Evolutionary conservation across 768 basidiomycete genomes (phyloP).

Genomic region (Pulveroboletus sp.): DNA sequence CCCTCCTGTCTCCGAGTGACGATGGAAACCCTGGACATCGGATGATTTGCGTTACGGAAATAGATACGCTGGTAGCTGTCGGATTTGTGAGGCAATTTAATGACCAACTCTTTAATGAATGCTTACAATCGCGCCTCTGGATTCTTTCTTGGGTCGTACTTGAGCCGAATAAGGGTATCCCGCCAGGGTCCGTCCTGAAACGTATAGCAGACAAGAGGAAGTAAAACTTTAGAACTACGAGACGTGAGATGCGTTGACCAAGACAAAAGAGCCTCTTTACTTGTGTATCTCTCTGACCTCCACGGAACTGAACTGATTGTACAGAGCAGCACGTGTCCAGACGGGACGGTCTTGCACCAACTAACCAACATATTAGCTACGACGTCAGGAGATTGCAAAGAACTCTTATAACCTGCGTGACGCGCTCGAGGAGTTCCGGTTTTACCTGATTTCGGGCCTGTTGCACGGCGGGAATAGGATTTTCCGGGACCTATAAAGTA

Average conservation of each 20-base stretch:
- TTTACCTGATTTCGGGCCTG: slow-evolving; percentile 54
- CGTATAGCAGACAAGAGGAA: slow-evolving; percentile 80
- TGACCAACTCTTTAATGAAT: not conserved
- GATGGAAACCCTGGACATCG: slow-evolving; percentile 74
- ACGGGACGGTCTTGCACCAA: slow-evolving; percentile 72
- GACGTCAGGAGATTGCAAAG: slow-evolving; percentile 6
- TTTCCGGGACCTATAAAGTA: slow-evolving; percentile 53
- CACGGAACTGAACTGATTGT: slow-evolving; percentile 69
- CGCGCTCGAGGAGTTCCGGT: slow-evolving; percentile 47
- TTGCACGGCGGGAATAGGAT: slow-evolving; percentile 59
- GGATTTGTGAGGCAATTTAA: slow-evolving; percentile 3
- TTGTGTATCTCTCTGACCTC: slow-evolving; percentile 74
- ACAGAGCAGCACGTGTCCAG: slow-evolving; percentile 84
- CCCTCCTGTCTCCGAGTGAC: slow-evolving; percentile 57
- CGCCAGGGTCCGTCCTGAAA: slow-evolving; percentile 95
- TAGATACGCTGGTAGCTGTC: slow-evolving; percentile 86
- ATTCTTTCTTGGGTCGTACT: slow-evolving; percentile 85
- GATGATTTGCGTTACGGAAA: slow-evolving; percentile 84
- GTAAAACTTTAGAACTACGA: slow-evolving; percentile 70
- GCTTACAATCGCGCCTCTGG: slow-evolving; percentile 72
- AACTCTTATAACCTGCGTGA: slow-evolving; percentile 44
- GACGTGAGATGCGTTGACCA: slow-evolving; percentile 3
- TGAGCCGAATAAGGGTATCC: slow-evolving; percentile 80
- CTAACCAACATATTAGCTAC: slow-evolving; percentile 36
- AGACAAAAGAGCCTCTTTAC: slow-evolving; percentile 39